Evolutionary conservation across 176 grass and related monocot genomes (phyloP).

Genomic region (Puccinellia tenuiflora): DNA sequence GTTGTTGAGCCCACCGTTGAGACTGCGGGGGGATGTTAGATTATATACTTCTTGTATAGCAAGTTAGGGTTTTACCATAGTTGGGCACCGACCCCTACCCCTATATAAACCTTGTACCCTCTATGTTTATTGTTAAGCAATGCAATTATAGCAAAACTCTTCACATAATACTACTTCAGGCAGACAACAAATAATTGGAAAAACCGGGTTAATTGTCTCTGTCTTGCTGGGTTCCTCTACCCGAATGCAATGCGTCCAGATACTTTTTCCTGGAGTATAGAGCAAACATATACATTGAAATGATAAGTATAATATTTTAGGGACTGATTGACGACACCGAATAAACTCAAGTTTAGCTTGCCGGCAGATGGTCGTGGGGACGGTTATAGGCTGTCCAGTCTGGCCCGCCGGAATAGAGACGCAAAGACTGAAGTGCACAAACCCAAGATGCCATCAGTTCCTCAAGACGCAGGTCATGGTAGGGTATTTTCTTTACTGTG

Average conservation of each 20-base stretch:
- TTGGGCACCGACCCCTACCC: too few species aligned
- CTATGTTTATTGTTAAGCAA: too few species aligned
- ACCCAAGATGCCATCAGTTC: background rate
- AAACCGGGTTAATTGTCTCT: background rate
- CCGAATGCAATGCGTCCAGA: background rate
- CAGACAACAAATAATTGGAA: background rate
- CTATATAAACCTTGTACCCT: too few species aligned
- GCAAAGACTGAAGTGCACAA: background rate
- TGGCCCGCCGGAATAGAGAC: constrained; percentile 8
- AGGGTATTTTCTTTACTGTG: too few species aligned
- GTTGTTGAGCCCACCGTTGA: too few species aligned
- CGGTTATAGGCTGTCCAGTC: constrained; percentile 30
- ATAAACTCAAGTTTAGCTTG: background rate
- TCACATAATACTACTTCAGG: background rate
- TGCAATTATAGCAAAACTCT: too few species aligned
- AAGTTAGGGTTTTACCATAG: too few species aligned
- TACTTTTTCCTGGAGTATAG: constrained; percentile 10
- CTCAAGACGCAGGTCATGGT: background rate
- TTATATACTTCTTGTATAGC: too few species aligned
- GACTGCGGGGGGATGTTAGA: too few species aligned
- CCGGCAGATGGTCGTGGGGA: constrained; percentile 23
- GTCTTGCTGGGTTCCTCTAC: background rate
- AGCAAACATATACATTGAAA: background rate
- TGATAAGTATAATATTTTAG: too few species aligned
- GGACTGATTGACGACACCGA: background rate